Conservation (phyloP, 2,329 filamentous ascomycete species). For the Epichloe amarillans region DNA sequence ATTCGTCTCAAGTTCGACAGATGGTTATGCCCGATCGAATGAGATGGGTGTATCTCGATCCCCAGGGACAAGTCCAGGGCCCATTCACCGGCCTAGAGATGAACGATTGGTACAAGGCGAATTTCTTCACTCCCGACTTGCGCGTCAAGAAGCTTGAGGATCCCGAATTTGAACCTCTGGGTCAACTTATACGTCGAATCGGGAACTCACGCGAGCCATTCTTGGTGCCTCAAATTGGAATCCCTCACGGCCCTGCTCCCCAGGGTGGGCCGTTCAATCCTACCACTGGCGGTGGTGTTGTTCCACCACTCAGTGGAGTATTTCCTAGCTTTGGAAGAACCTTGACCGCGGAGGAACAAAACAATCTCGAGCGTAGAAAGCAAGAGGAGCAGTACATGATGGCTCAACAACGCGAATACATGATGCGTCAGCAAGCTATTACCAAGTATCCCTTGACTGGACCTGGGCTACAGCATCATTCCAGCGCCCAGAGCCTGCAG, state of each 20-base stretch:
- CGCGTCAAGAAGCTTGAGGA: constrained; percentile 94
- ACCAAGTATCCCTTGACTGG: constrained; percentile 53
- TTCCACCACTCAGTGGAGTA: constrained; percentile 81
- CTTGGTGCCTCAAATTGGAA: constrained; percentile 91
- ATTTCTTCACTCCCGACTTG: constrained; percentile 90
- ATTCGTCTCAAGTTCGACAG: constrained; percentile 60
- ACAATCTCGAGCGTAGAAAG: constrained; percentile 88
- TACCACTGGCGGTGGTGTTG: constrained; percentile 44
- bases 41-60: constrained; percentile 97
- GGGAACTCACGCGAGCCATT: constrained; percentile 97
- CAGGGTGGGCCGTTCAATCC: constrained; percentile 35
- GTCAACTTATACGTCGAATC: constrained; percentile 87
- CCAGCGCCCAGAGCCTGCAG: constrained; percentile 88
- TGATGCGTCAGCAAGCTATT: constrained; percentile 73
- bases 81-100: constrained; percentile 95
- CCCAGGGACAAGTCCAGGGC: constrained; percentile 81
- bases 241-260: constrained; percentile 70
- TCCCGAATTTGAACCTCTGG: constrained; percentile 83
- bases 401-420: constrained; percentile 87
- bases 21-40: constrained; percentile 99
- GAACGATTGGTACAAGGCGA: constrained; percentile 99
- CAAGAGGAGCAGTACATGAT: constrained; percentile 97
- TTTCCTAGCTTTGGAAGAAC: constrained; percentile 97
- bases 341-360: constrained; percentile 92
- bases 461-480: constrained; percentile 68